phyloP scores from a whole-genome alignment of 2,329 filamentous ascomycete species.

The Exophiala calicioides region DNA sequence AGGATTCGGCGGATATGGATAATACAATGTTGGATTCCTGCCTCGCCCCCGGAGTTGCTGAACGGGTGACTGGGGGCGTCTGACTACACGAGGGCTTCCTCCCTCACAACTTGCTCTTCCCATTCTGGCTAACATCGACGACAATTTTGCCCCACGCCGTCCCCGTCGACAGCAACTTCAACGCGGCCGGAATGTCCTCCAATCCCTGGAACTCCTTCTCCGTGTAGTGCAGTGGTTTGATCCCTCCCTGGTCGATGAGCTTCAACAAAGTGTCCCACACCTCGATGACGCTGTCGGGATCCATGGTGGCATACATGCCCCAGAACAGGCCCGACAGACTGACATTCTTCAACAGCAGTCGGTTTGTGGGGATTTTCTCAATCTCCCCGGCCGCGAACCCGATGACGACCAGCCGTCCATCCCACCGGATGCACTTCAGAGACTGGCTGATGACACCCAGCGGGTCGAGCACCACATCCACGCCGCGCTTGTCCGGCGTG shows the following conservation, averaged over 20 bases:
- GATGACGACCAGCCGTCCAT: constrained; percentile 81
- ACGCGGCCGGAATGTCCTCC: constrained; percentile 72
- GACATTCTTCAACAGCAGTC: constrained; percentile 90
- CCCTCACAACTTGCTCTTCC: no score
- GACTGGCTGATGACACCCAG: constrained; percentile 83
- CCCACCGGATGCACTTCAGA: constrained; percentile 91
- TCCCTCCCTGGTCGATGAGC: constrained; percentile 74
- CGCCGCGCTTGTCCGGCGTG: constrained; percentile 67
- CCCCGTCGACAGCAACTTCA: constrained; percentile 58
- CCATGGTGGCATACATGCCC: constrained; percentile 74
- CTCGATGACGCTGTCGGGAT: constrained; percentile 67
- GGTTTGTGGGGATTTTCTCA: constrained; percentile 89
- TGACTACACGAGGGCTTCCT: no score
- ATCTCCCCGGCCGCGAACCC: constrained; percentile 85
- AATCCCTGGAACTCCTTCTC: constrained; percentile 80
- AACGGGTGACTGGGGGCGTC: no score
- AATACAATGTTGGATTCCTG: no score
- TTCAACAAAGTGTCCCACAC: constrained; percentile 83
- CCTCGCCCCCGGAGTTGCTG: no score
- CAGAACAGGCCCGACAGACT: constrained; percentile 85
- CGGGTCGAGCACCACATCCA: constrained; percentile 93
- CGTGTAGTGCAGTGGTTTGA: constrained; percentile 76
- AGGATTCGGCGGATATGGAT: no score
- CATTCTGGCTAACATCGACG: no score
- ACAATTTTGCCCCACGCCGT: constrained; percentile 97